phyloP scores from a whole-genome alignment of 495 filamentous ascomycete species.

The Hyphodiscus hymeniophilus region DNA sequence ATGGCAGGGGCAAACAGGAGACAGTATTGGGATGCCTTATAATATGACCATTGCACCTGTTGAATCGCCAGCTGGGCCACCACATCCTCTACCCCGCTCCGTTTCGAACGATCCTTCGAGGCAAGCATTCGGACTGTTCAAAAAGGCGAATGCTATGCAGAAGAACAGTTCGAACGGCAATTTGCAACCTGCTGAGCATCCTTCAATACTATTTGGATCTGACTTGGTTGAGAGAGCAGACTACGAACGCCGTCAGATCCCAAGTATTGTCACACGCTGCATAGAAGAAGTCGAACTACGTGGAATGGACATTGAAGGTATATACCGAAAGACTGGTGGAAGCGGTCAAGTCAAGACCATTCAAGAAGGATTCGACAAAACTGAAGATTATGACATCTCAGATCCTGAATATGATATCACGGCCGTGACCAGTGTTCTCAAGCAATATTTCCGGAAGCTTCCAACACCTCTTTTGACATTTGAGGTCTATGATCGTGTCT shows the following conservation, averaged over 20 bases:
- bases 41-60: constrained; percentile 46
- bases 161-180: constrained; percentile 49
- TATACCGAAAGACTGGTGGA: constrained; percentile 96
- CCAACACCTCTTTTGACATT: constrained; percentile 87
- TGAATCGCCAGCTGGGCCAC: constrained; percentile 33
- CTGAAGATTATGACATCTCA: constrained; percentile 79
- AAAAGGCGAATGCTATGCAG: constrained; percentile 35
- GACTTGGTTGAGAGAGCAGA: constrained; percentile 82
- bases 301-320: constrained; percentile 96
- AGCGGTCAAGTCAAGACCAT: constrained; percentile 79
- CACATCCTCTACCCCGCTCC: constrained; percentile 16
- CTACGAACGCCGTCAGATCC: constrained; percentile 82
- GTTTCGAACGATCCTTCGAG: constrained; percentile 25
- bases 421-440: constrained; percentile 88
- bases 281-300: constrained; percentile 96
- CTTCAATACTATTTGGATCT: constrained; percentile 74
- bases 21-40: constrained; percentile 53
- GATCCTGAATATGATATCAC: constrained; percentile 93
- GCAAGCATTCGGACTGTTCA: constrained; percentile 63
- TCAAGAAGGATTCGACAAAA: constrained; percentile 82
- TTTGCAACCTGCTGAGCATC: constrained; percentile 41
- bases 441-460: constrained; percentile 95
- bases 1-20: constrained; percentile 38
- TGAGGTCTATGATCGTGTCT: constrained; percentile 81
- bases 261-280: constrained; percentile 83